phyloP scores from a whole-genome alignment of 2,329 filamentous ascomycete genomes.

The Exserohilum turcica region DNA sequence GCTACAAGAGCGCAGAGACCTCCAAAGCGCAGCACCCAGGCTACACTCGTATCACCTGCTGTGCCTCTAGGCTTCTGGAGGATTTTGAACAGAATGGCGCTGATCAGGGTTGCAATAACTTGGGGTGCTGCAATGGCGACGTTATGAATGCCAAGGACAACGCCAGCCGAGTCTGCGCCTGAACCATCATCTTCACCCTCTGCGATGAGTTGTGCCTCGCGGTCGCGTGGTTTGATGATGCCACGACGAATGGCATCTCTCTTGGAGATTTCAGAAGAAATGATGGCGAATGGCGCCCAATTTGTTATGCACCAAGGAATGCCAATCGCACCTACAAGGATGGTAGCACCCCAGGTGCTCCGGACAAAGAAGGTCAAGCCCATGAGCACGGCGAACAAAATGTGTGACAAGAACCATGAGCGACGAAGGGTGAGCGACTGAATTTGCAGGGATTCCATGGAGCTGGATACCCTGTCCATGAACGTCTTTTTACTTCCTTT shows the following conservation, averaged over 20 bases:
- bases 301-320: conserved; percentile 91
- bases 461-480: conserved; percentile 33
- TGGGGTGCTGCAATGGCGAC: conserved; percentile 91
- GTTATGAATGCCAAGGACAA: conserved; percentile 94
- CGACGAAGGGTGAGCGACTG: conserved; percentile 84
- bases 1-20: conserved; percentile 78
- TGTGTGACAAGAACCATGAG: conserved; percentile 81
- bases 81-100: conserved; percentile 80
- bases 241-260: conserved; percentile 71
- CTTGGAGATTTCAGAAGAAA: conserved; percentile 87
- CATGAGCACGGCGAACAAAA: conserved; percentile 84
- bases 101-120: conserved; percentile 84
- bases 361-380: conserved; percentile 80
- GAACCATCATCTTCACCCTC: conserved; percentile 59
- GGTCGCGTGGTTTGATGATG: conserved; percentile 49
- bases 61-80: conserved; percentile 86
- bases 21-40: conserved; percentile 83
- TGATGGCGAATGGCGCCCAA: conserved; percentile 95
- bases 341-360: conserved; percentile 72
- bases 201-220: conserved; percentile 49
- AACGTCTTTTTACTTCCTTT: conserved; percentile 28
- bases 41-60: conserved; percentile 84
- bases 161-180: conserved; percentile 77
- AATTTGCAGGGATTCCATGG: conserved; percentile 71
- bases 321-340: conserved; percentile 79